Evolutionary conservation across 371 early-diverging fungal species (phyloP), one percentile per base, ranked within the genome.

Genomic region (Mortierella sp.): DNA sequence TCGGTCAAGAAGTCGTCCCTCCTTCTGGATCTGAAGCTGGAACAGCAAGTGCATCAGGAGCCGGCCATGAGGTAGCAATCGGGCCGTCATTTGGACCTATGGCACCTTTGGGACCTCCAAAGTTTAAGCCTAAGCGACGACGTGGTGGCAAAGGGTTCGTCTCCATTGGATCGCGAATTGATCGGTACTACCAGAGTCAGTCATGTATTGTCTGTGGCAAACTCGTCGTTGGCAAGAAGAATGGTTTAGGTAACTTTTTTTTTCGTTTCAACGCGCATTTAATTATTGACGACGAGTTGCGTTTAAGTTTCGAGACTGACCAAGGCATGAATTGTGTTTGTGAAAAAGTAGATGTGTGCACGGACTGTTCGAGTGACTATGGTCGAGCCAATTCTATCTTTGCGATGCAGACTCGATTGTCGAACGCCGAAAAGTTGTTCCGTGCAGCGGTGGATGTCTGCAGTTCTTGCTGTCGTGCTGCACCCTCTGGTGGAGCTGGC

Each of bases 181-280:
- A 86, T 35, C 80, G 82, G 5, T 86, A 82, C 73, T 86, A 86
- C 27, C 86, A 86, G 63, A 86, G 86, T 63, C 82, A 79, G 14
- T 65, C 77, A 6, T 86, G 86, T 49, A 16, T 72, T 5, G 54
- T 86, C 12, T 86, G 86, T 48, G 46, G 73, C 44, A 76, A 79
- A 46, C 58, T 80, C 21, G 27, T 81, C 32, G 70, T 72, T n/a
- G 72, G 83, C 29, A 79, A 77, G 49, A 75, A 46, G 41, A 24
- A n/a, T n/a, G 65, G 60, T 68, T 79, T 60, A 56, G 82, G 82
- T 77, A 68, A n/a, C 21, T n/a, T 8, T 6, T 6, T 5, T 27
- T 60, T 4, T 35, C 35, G 35, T 35, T 35, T 35, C 35, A 35
- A 60, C 16, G 21, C 51, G 51, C 51, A 18, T 51, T 3, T 51